Evolutionary conservation across 331 rosid genomes (phyloP), one percentile per base, ranked within the genome.

Genomic region (Erythrophleum ivorense): DNA sequence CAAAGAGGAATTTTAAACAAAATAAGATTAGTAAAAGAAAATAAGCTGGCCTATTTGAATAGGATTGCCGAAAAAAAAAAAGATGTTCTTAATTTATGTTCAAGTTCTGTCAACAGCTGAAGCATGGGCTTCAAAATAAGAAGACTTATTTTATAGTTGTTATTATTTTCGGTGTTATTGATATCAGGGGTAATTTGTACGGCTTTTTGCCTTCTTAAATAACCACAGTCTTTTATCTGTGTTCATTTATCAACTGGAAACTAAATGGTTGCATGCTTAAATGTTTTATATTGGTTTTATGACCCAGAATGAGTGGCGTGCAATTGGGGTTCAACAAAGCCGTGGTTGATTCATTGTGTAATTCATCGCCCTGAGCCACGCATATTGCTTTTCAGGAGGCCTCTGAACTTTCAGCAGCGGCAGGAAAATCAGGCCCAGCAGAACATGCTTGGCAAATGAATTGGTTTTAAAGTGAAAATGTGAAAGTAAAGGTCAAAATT

Each of bases 361-460:
- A 91, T 94, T 79, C 98, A 94, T 62, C 97, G 97, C 63, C 97
- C 98, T 0, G 98, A 94, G 88, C 98, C 97, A 72, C 98, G 91
- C 86, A 94, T 94, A 65, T 92, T 94, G 98, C 94, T 94, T 34
- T 94, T 94, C 88, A 90, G 97, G 92, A 94, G 98, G 97, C 91
- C 98, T 11, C 82, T 94, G 84, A 90, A 92, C 85, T 94, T 70
- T 76, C 98, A 92, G 90, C 98, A 88, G 83, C 98, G 89, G 87
- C 97, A 92, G 86, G 98, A 94, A 79, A 89, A 80, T 72, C 94
- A 88, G 79, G 87, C 95, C 34, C 93, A 90, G 80, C 92, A 81
- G 52, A 79, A 76, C 78, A 78, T 89, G 85, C 89, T 88, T 80
- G 92, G 86, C 41, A 89, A 91, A 80, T 92, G 88, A 87, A 50